phyloP scores from a whole-genome alignment of 768 basidiomycete genomes.

The Crepidotus variabilis region DNA sequence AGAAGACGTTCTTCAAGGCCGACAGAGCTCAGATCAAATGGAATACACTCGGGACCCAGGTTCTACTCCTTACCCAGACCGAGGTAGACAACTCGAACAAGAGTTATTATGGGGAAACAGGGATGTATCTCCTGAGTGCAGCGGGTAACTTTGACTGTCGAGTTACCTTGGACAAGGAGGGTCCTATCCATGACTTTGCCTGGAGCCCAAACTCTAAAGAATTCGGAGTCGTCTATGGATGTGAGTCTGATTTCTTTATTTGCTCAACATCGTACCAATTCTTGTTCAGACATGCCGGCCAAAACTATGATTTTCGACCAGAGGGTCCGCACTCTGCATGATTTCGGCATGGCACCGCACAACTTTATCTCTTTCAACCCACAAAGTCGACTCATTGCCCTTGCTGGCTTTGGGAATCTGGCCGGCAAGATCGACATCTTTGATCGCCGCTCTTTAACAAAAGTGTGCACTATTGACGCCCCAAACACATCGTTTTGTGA shows the following conservation, averaged over 20 bases:
- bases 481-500: slow-evolving; percentile 93
- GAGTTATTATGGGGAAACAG: slow-evolving; percentile 98
- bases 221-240: slow-evolving; percentile 95
- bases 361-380: slow-evolving; percentile 96
- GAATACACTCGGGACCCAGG: slow-evolving; percentile 92
- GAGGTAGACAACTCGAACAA: slow-evolving; percentile 97
- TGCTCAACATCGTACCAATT: not conserved
- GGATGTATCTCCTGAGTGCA: slow-evolving; percentile 87
- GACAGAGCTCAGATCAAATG: slow-evolving; percentile 93
- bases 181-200: slow-evolving; percentile 92
- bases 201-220: slow-evolving; percentile 98
- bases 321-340: slow-evolving; percentile 81
- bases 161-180: slow-evolving; percentile 89
- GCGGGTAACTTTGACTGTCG: slow-evolving; percentile 93
- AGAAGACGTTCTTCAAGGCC: slow-evolving; percentile 95
- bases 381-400: slow-evolving; percentile 80
- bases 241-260: slow-evolving; percentile 44
- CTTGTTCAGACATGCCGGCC: slow-evolving; percentile 81
- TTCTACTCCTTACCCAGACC: slow-evolving; percentile 88
- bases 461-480: slow-evolving; percentile 78
- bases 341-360: slow-evolving; percentile 85
- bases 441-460: slow-evolving; percentile 82
- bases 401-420: slow-evolving; percentile 96
- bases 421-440: slow-evolving; percentile 91
- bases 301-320: slow-evolving; percentile 91